Base-by-base conservation (phyloP, 768 basidiomycete genomes). In the Mycena filopes region DNA sequence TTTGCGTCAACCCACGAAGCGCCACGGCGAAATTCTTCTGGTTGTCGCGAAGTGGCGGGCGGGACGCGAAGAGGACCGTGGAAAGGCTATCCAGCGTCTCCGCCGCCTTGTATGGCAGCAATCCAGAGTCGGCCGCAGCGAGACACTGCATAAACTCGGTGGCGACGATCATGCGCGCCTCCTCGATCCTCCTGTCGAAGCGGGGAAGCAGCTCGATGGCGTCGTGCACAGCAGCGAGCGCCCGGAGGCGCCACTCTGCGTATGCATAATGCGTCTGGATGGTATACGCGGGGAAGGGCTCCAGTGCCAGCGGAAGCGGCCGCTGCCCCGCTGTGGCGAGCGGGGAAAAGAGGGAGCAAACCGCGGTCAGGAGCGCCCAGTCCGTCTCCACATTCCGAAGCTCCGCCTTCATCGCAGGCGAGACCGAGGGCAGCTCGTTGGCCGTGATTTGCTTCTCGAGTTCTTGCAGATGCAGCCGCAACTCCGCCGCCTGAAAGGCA, bases 331-430 rank as follows among this genome's bases (percentile, higher is more conserved):
- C 29, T 20, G 60, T 41, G 3, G 60, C 20, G 16, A 69, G 25
- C 20, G 55, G 55, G 18, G 25, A 12, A 20, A 69, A 12, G 2
- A 69, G 43, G 16, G 60, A 41, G 26, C 60, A 55, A 4, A 69
- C 60, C 25, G 68, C 63, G 41, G 46, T 28, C 31, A 69, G 33
- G 11, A 66, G 63, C 23, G 33, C 55, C 68, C 63, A 69, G 43
- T 65, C 64, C 20, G 11, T 21, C 50, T 66, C 38, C 7, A 60
- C 40, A 10, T 13, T 23, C 28, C 56, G 21, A 2, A 63, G 8
- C 23, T 40, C 45, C 8, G 10, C 29, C 31, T 25, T 43, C 16
- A 69, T 33, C 2, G 29, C 43, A 11, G 21, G 20, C 10, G 54
- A 49, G 25, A 40, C 38, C 28, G 55, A 47, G 20, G 45, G 55